Evolutionary conservation across 192 early-diverging fungal species (phyloP).

Genomic region (Phlyctochytrium bullatum): DNA sequence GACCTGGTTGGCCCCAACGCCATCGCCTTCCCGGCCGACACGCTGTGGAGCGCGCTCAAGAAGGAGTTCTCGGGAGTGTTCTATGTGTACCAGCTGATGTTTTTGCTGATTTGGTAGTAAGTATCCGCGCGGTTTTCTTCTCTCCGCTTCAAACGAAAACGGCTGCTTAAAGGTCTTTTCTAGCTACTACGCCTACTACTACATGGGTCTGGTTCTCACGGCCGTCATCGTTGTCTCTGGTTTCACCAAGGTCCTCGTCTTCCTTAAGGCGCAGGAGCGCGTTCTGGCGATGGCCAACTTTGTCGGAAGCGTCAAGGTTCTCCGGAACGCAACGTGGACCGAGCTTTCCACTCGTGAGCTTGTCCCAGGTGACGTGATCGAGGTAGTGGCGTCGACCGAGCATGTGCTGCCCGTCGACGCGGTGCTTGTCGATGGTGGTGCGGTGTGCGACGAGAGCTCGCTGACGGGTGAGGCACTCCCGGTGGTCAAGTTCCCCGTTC

Average conservation of each 20-base stretch:
- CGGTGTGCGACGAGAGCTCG: slow-evolving; percentile 71
- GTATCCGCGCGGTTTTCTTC: neutral
- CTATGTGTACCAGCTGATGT: slow-evolving; percentile 48
- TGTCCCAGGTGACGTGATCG: slow-evolving; percentile 73
- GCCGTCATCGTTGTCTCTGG: slow-evolving; percentile 40
- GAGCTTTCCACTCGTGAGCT: slow-evolving; percentile 48
- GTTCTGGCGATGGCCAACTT: slow-evolving; percentile 47
- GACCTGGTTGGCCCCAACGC: slow-evolving; percentile 70
- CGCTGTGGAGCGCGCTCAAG: slow-evolving; percentile 47
- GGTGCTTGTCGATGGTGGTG: slow-evolving; percentile 65
- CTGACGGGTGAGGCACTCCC: slow-evolving; percentile 79
- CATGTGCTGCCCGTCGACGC: slow-evolving; percentile 65
- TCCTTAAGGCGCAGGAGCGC: slow-evolving; percentile 30
- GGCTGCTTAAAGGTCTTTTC: neutral
- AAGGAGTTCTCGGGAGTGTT: slow-evolving; percentile 53
- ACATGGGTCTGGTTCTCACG: slow-evolving; percentile 46
- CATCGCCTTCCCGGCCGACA: slow-evolving; percentile 64
- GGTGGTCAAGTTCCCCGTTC: slow-evolving; percentile 70
- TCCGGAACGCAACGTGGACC: slow-evolving; percentile 57
- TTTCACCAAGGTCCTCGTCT: slow-evolving; percentile 38
- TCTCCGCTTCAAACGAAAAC: neutral
- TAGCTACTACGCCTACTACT: slow-evolving; percentile 46
- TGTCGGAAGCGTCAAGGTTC: slow-evolving; percentile 43
- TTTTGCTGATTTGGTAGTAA: slow-evolving; percentile 37
- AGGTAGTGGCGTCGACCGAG: slow-evolving; percentile 37